Evolutionary conservation across 805 yeast species (phyloP), one percentile per base, ranked within the genome.

Genomic region (Nakazawaea anatomiae): DNA sequence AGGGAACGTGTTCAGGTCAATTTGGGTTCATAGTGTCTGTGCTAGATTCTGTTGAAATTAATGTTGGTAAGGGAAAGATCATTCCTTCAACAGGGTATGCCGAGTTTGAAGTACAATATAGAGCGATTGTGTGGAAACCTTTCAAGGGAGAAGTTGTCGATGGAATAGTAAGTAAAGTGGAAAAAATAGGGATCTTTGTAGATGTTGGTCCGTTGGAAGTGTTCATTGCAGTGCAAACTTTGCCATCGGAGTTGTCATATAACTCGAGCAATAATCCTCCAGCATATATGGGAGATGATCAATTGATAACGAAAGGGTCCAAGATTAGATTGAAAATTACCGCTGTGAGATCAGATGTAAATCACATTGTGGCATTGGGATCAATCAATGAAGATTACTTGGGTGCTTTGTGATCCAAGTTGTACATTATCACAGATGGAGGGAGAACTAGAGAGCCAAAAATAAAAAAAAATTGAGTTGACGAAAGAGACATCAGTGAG

Each of bases 111-210:
- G 98, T 94, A 49, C 89, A 89, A 68, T 94, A 94, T 67, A 76
- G 96, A 59, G 99, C 99, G 0, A 91, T 94, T 48, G 97, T 94
- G 35, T 94, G 97, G 95, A 87, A 92, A 63, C 99, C 99, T 4
- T 94, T 94, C 72, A 94, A 94, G 70, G 99, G 98, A 36, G 99
- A 94, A 69, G 99, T 94, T 6, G 98, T 94, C 29, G 99, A 94
- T 68, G 99, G 95, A 5, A 83, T 92, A 28, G 98, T 94, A 12
- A 87, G 96, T 11, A 87, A 89, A 34, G 97, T 96, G 46, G 89
- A 87, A 67, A 89, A 82, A 63, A 87, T 92, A 85, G 99, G 99
- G 7, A 89, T 94, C 58, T 94, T 94, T 66, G 98, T 96, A 39
- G 97, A 94, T 68, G 99, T 94, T 31, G 99, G 99, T 0, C 99